Evolutionary conservation across 352 stramenopile species (phyloP).

Genomic region (Globisporangium cystogenes): DNA sequence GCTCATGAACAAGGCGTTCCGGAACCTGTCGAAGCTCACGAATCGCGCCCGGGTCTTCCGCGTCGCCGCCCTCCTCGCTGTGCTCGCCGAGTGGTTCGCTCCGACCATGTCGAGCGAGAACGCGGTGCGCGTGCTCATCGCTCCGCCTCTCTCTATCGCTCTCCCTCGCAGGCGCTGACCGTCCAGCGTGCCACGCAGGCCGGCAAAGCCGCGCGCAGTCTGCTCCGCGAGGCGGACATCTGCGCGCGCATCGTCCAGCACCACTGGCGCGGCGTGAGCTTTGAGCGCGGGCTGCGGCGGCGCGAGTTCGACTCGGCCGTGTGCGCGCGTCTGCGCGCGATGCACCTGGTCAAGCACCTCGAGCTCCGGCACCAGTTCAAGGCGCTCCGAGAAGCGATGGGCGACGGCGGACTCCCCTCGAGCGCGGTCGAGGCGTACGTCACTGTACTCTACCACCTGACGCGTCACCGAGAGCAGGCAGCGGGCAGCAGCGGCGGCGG

Average conservation of each 20-base stretch:
- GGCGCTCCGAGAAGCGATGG: conserved; percentile 42
- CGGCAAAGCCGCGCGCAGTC: conserved; percentile 36
- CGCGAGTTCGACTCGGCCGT: conserved; percentile 48
- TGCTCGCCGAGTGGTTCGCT: conserved; percentile 60
- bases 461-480: conserved; percentile 10
- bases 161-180: not conserved
- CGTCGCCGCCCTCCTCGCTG: conserved; percentile 39
- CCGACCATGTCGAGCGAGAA: conserved; percentile 58
- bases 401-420: conserved; percentile 26
- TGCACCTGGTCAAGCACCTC: conserved; percentile 71
- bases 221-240: conserved; percentile 58
- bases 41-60: conserved; percentile 53
- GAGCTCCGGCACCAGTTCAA: conserved; percentile 70
- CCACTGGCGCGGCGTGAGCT: conserved; percentile 57
- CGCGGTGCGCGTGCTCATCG: conserved; percentile 29
- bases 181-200: conserved; percentile 2
- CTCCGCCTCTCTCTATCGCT: too few relatives aligned
- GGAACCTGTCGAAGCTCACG: conserved; percentile 47
- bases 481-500: conserved; percentile 15
- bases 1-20: conserved; percentile 73
- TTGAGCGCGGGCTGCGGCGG: conserved; percentile 38
- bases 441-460: conserved; percentile 49
- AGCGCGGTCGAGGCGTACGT: conserved; percentile 53
- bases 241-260: conserved; percentile 75
- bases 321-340: conserved; percentile 48